phyloP scores from a whole-genome alignment of 1,139 yeast genomes.

The Candida labiduridarum region DNA sequence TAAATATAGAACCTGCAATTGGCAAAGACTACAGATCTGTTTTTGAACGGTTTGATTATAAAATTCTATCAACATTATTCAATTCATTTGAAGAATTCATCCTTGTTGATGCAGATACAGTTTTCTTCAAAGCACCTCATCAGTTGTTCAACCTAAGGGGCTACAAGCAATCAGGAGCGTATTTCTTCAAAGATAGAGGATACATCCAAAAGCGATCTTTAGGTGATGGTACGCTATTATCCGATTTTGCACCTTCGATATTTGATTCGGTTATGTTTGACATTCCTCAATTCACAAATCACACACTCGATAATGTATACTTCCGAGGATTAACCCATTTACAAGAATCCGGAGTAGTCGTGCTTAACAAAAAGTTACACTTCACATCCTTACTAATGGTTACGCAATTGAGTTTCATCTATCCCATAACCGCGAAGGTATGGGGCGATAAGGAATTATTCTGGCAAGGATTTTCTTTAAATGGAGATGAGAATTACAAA shows the following conservation, averaged over 20 bases:
- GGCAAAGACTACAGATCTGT: slow-evolving; percentile 26
- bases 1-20: slow-evolving; percentile 31
- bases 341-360: slow-evolving; percentile 38
- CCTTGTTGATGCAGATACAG: slow-evolving; percentile 40
- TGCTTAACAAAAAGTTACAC: slow-evolving; percentile 31
- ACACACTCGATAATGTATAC: slow-evolving; percentile 25
- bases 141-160: slow-evolving; percentile 30
- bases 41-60: slow-evolving; percentile 30
- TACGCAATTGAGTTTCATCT: slow-evolving; percentile 24
- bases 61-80: slow-evolving; percentile 35
- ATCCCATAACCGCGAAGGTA: slow-evolving; percentile 40
- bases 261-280: slow-evolving; percentile 33
- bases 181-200: slow-evolving; percentile 35
- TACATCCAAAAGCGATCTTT: slow-evolving; percentile 27
- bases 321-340: slow-evolving; percentile 34
- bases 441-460: slow-evolving; percentile 70
- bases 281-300: slow-evolving; percentile 29
- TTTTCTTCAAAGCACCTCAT: slow-evolving; percentile 30
- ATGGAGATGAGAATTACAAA: slow-evolving; percentile 53
- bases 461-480: slow-evolving; percentile 58
- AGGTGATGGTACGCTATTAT: slow-evolving; percentile 27
- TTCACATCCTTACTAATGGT: too few species aligned
- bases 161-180: slow-evolving; percentile 31
- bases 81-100: slow-evolving; percentile 39
- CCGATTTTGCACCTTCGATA: slow-evolving; percentile 31